Evolutionary conservation across 2,329 filamentous ascomycete species (phyloP), one percentile per base, ranked within the genome.

Genomic region (Fusarium clavum): DNA sequence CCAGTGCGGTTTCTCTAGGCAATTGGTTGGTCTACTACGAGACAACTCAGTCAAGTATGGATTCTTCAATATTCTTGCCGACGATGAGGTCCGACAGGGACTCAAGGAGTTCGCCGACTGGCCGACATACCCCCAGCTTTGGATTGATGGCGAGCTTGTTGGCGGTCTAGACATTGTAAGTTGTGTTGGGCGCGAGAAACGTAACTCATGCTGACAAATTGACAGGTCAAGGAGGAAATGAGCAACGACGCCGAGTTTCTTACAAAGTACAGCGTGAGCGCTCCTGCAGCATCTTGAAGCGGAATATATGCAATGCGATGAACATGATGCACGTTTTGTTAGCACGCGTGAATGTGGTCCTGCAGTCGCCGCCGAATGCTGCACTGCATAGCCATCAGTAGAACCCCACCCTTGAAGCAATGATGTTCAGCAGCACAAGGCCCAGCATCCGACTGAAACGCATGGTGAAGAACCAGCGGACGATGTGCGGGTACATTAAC

Each of bases 1-100:
- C 2, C 92, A 97, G 81, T 97, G 94, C 77, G 94, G 96, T 4
- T 99, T 99, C 82, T 97, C 93, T 72, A 86, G 95, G 73, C 94
- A 98, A 83, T 84, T 97, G 46, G 96, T 99, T 45, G 90, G 85
- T 27, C 88, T 99, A 48, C 83, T 99, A 75, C 88, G 96, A 55
- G 95, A 98, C 82, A 91, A 94, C 78, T 92, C 92, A 52, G 92
- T 99, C 65, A 94, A 97, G 79, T 99, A 98, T 80, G 96, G 96
- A 22, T 99, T 99, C 85, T 99, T 99, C 86, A 98, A 99, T 79
- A 99, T 99, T 70, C 82, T 99, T 75, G 96, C 96, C 69, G 96
- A 99, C 79, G 95, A 99, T 77, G 95, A 98, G 80, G 96, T 99
- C 49, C 88, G 96, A 66, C 95, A 98, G 83, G 96, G 96, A 1